A percentile compares a stretch with the other conserved stretches of the same genome.
phyloP scores from a whole-genome alignment of 202 grass and related monocot species.

The Elaeis oleifera region DNA sequence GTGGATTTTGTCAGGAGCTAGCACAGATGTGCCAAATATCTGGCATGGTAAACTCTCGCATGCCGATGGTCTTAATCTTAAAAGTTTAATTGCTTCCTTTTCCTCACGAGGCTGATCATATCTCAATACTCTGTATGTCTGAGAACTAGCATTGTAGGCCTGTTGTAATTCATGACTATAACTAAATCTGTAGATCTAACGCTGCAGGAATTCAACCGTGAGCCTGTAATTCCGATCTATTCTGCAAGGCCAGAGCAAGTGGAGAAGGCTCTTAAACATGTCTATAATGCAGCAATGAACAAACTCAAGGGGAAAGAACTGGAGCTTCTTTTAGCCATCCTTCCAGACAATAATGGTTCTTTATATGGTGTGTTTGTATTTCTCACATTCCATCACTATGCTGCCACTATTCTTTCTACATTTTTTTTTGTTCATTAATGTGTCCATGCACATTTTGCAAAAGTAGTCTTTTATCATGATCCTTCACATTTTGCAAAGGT shows the following conservation, averaged over 20 bases:
- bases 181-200: background rate
- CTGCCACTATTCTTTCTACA: background rate
- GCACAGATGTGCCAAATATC: slow-evolving; percentile 25
- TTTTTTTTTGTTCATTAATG: no score
- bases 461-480: no score
- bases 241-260: slow-evolving; percentile 20
- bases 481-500: no score
- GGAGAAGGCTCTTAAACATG: slow-evolving; percentile 14
- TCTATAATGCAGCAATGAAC: slow-evolving; percentile 19
- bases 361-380: slow-evolving; percentile 9
- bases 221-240: slow-evolving; percentile 17
- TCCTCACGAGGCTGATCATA: no score
- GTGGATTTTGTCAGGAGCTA: slow-evolving; percentile 18
- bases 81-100: background rate
- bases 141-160: no score
- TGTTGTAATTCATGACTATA: no score
- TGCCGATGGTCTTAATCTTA: background rate
- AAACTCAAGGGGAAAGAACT: slow-evolving; percentile 22
- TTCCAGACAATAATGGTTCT: slow-evolving; percentile 24
- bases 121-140: no score
- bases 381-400: background rate
- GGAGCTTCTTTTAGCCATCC: slow-evolving; percentile 18
- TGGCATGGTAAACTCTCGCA: slow-evolving; percentile 6
- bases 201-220: slow-evolving; percentile 12
- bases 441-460: no score